Evolutionary conservation across 768 basidiomycete species (phyloP), one percentile per base, ranked within the genome.

Genomic region (Russula sp.): DNA sequence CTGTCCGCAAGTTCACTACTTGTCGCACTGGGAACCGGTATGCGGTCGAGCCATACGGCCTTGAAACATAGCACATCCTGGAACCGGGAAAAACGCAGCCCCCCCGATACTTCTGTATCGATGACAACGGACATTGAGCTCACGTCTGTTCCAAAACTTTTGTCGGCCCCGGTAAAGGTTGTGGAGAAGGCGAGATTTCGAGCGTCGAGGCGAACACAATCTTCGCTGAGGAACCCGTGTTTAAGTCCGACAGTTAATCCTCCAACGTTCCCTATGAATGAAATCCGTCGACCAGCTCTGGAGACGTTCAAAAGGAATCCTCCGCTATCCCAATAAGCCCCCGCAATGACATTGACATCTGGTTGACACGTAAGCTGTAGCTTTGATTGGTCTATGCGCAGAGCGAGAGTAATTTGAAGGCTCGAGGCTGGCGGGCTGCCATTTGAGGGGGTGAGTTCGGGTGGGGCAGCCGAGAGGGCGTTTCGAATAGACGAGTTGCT

Each of bases 61-160:
- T 95, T 95, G 81, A 96, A 93, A 73, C 91, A 94, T 20, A 98
- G 79, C 57, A 95, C 85, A 71, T 97, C 94, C 73, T 95, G 94
- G 34, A 97, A 75, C 13, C 94, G 85, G 4, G 91, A 90, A 70
- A 98, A 88, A 22, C 87, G 84, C 45, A 95, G 81, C 6, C 80
- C 85, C 0, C 89, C 91, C 4, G 86, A 78, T 58, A 98, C 82
- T 71, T 92, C 88, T 0, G 94, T 94, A 71, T 93, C 91, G n/a
- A 94, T 71, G 7, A 89, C 80, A 45, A 91, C 73, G 0, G 92
- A 93, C 6, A 96, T 73, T 2, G 80, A 84, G 64, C 78, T 84
- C 55, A 79, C 74, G 2, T 75, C 66, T 10, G 72, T 68, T 32
- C 77, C 74, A 7, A 61, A 61, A 2, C 69, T 72, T 8, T 76